Percentiles rank a stretch among this genome's conserved stretches.
Conservation (phyloP, 768 basidiomycete species). For the Tricholoma flavovirens region DNA sequence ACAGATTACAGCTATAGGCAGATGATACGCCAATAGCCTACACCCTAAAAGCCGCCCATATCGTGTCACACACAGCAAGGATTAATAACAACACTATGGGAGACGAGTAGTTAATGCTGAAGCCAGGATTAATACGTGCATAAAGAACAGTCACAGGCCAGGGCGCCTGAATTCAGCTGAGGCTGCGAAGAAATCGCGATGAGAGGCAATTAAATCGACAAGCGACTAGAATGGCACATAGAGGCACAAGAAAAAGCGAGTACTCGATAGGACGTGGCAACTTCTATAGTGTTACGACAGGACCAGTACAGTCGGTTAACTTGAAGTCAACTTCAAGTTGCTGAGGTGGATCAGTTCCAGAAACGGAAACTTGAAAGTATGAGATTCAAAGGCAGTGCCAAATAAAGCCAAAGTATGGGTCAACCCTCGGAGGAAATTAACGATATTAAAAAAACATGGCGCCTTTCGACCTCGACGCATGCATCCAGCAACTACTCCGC, state of each 20-base stretch:
- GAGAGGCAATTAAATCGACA: slow-evolving; percentile 4
- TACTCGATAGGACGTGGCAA: background rate
- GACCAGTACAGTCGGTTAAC: background rate
- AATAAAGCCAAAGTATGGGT: slow-evolving; percentile 33
- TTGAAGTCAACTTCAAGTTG: background rate
- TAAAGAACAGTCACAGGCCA: background rate
- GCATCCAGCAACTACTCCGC: slow-evolving; percentile 82
- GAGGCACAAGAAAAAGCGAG: background rate
- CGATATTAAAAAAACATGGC: slow-evolving; percentile 33
- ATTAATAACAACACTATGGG: background rate
- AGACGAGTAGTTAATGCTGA: background rate
- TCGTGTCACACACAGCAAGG: slow-evolving; percentile 13
- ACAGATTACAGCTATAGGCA: background rate
- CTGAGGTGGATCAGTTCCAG: background rate
- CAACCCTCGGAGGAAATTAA: slow-evolving; percentile 4
- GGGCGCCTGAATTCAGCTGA: background rate
- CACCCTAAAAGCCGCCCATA: slow-evolving; percentile 9
- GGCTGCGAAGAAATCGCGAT: slow-evolving; percentile 32
- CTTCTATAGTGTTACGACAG: background rate
- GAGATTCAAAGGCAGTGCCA: slow-evolving; percentile 22
- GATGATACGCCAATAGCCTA: background rate
- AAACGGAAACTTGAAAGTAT: background rate
- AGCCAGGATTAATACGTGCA: background rate
- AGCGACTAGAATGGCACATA: slow-evolving; percentile 2
- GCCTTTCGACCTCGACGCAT: slow-evolving; percentile 94